phyloP scores from a whole-genome alignment of 2,329 filamentous ascomycete genomes.

The Acrodontium crateriforme region DNA sequence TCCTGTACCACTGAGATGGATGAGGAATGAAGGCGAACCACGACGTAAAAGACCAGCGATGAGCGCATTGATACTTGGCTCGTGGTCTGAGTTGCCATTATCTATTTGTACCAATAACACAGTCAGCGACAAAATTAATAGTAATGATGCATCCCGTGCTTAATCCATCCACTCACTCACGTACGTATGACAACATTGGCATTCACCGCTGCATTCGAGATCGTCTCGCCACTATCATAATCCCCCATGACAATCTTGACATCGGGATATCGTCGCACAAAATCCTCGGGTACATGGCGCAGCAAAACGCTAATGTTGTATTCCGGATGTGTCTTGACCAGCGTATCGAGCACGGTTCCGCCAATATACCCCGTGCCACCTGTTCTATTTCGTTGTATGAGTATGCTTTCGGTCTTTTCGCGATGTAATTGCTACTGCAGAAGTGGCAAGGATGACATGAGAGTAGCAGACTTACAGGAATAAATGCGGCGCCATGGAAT shows the following conservation, averaged over 20 bases:
- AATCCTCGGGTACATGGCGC: constrained; percentile 24
- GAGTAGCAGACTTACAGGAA: constrained; percentile 15
- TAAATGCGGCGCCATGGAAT: constrained; percentile 15
- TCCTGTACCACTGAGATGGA: constrained; percentile 45
- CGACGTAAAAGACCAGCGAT: constrained; percentile 37
- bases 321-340: constrained; percentile 35
- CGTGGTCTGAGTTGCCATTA: constrained; percentile 34
- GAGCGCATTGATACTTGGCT: constrained; percentile 35
- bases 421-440: neutral
- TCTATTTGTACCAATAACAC: constrained; percentile 24
- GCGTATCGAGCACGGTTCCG: constrained; percentile 31
- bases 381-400: constrained; percentile 11
- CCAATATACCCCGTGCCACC: constrained; percentile 29
- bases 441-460: neutral
- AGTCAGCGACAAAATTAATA: neutral
- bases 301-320: constrained; percentile 36
- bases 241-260: constrained; percentile 38
- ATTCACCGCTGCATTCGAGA: constrained; percentile 33
- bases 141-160: neutral
- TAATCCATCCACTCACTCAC: constrained; percentile 3
- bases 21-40: constrained; percentile 21
- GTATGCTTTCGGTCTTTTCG: neutral
- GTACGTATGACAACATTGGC: constrained; percentile 39
- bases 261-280: constrained; percentile 21
- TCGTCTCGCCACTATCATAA: constrained; percentile 31